Evolutionary conservation across 495 filamentous ascomycete genomes (phyloP).

Genomic region (Hamigera avellanea): DNA sequence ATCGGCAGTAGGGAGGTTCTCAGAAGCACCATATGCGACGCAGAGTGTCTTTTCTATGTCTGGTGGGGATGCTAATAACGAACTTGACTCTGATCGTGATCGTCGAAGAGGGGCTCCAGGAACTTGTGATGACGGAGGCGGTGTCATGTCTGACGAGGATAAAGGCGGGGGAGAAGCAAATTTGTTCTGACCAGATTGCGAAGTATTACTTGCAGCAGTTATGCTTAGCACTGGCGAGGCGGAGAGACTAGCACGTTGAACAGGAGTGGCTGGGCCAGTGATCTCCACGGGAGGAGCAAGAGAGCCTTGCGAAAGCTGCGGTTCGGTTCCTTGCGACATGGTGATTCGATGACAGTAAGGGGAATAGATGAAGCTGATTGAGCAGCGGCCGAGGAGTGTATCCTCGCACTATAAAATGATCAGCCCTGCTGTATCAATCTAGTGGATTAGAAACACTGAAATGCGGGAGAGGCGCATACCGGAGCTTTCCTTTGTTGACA

Average conservation of each 20-base stretch:
- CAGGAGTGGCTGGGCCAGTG: conserved; percentile 23
- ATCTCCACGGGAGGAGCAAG: conserved; percentile 32
- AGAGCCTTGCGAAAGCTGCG: conserved; percentile 20
- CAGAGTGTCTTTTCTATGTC: conserved; percentile 45
- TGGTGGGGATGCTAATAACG: conserved; percentile 43
- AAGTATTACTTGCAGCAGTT: conserved; percentile 15
- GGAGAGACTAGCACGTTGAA: conserved; percentile 24
- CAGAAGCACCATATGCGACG: conserved; percentile 34
- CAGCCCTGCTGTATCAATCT: background rate
- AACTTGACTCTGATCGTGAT: conserved; percentile 30
- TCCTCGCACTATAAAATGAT: conserved; percentile 13
- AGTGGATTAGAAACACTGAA: background rate
- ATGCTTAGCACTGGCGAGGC: conserved; percentile 30
- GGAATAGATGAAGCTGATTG: no score
- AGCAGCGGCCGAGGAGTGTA: conserved; percentile 6
- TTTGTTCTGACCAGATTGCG: conserved; percentile 21
- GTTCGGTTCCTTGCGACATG: conserved; percentile 28
- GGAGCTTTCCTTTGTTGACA: background rate
- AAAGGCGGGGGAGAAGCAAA: conserved; percentile 28
- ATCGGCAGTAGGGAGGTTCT: conserved; percentile 46
- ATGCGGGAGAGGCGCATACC: background rate
- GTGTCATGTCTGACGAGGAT: conserved; percentile 48
- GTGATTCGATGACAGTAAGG: conserved; percentile 4
- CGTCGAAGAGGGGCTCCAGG: conserved; percentile 29
- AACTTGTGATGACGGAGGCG: conserved; percentile 63